Evolutionary conservation across 148 eudicot species (phyloP).

Genomic region (Simmondsia chinensis): DNA sequence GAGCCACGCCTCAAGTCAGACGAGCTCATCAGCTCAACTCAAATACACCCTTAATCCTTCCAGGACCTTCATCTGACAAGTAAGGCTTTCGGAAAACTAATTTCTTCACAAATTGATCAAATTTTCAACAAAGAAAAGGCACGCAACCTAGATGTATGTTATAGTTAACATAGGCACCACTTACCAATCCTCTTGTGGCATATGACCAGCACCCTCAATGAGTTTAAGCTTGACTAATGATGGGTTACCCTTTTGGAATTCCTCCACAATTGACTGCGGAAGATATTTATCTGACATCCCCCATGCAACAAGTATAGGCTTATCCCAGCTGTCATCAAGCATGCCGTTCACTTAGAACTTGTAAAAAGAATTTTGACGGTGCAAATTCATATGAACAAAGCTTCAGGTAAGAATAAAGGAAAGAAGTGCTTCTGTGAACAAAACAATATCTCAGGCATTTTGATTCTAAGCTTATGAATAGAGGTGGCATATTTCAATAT

Average conservation of each 20-base stretch:
- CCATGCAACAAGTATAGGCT: constrained; percentile 81
- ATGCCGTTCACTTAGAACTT: background rate
- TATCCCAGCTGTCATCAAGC: constrained; percentile 69
- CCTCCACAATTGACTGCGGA: constrained; percentile 85
- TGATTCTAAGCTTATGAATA: no score
- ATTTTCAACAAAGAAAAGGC: constrained; percentile 1
- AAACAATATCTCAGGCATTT: no score
- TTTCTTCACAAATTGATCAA: constrained; percentile 1
- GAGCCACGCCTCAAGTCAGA: no score
- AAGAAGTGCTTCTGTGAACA: no score
- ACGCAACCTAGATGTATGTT: background rate
- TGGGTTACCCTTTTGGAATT: constrained; percentile 73
- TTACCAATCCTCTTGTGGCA: constrained; percentile 99
- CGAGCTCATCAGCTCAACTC: no score
- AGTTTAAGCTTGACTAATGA: constrained; percentile 57
- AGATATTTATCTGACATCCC: constrained; percentile 93
- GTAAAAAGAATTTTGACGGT: background rate
- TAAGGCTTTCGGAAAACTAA: no score
- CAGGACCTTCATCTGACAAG: no score
- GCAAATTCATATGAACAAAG: no score
- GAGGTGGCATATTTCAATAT: no score
- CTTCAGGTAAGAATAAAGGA: background rate
- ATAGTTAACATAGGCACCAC: background rate
- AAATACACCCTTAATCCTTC: no score
- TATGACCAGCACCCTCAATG: constrained; percentile 99